These are phyloP conservation scores for Cytospora piceae DNA, from an alignment of 2,329 filamentous ascomycete genomes.

Conservation along the genomic window DNA sequence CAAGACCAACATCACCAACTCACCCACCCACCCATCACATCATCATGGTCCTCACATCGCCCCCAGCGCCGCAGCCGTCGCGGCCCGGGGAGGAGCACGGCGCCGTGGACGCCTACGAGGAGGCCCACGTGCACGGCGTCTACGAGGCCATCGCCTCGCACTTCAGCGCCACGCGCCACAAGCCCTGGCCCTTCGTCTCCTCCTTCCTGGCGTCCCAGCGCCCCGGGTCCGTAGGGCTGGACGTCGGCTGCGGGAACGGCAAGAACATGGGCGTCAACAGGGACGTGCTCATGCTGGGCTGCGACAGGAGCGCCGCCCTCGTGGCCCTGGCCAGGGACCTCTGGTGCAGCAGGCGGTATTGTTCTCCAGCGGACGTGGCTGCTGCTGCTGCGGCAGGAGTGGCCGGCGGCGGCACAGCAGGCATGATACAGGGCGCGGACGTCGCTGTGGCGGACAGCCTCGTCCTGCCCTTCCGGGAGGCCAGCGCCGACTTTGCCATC, in stretches of 20 bases:
- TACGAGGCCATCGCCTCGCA: conserved; percentile 87
- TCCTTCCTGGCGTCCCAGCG: conserved; percentile 70
- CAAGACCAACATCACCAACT: neutral
- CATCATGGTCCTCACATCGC: conserved; percentile 21
- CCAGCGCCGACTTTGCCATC: conserved; percentile 77
- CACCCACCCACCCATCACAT: conserved; percentile 1
- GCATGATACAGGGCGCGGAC: conserved; percentile 52
- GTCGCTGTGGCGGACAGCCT: conserved; percentile 82
- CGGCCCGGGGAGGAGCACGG: conserved; percentile 29
- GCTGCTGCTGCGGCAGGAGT: neutral
- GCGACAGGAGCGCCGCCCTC: conserved; percentile 73
- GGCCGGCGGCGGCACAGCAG: neutral
- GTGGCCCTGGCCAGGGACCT: conserved; percentile 51
- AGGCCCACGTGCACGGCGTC: conserved; percentile 84
- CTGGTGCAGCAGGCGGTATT: conserved; percentile 8
- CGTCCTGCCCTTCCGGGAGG: conserved; percentile 73
- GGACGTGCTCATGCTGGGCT: conserved; percentile 78
- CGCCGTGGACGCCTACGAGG: conserved; percentile 70
- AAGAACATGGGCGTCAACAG: conserved; percentile 88
- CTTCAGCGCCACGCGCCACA: conserved; percentile 78
- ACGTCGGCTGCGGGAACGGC: conserved; percentile 95
- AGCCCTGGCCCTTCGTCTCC: conserved; percentile 92
- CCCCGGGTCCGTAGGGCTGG: conserved; percentile 78
- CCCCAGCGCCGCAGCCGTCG: conserved; percentile 34
- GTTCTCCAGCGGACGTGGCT: neutral